Percentiles rank a stretch among this genome's conserved stretches.
phyloP scores from a whole-genome alignment of 768 basidiomycete genomes.

The Boletus sp. region DNA sequence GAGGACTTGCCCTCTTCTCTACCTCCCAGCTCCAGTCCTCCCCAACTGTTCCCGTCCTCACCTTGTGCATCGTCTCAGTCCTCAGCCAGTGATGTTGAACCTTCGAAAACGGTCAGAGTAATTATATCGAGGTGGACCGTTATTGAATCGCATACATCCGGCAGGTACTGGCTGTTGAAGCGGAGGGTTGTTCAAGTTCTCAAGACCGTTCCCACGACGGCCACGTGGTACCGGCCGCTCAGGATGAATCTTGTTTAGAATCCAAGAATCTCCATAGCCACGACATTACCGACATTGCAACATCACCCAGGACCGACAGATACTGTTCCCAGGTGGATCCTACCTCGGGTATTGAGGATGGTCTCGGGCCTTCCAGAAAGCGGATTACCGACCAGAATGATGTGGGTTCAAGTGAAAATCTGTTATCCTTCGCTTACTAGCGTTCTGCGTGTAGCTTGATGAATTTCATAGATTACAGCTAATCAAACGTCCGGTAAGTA shows the following conservation, averaged over 20 bases:
- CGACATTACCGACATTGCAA: background rate
- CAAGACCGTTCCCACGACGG: background rate
- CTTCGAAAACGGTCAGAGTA: constrained; percentile 16
- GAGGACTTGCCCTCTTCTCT: constrained; percentile 19
- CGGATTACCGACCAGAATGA: constrained; percentile 5
- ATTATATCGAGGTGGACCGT: background rate
- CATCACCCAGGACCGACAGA: background rate
- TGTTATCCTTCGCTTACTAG: constrained; percentile 1
- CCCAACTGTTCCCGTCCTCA: constrained; percentile 41
- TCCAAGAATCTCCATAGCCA: background rate
- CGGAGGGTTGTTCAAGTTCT: background rate
- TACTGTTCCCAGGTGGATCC: background rate
- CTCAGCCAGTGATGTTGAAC: constrained; percentile 11
- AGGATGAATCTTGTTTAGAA: background rate
- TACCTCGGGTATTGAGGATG: background rate
- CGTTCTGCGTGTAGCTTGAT: constrained; percentile 4
- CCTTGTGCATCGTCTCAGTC: constrained; percentile 36
- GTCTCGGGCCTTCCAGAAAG: constrained; percentile 1
- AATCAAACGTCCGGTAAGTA: constrained; percentile 22
- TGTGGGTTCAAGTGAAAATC: constrained; percentile 9
- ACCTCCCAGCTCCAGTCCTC: constrained; percentile 48
- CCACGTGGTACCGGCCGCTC: background rate
- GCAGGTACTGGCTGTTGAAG: constrained; percentile 4
- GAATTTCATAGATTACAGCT: constrained; percentile 1
- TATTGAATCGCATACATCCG: background rate